phyloP scores from a whole-genome alignment of 2,329 filamentous ascomycete genomes.

The Epicoccum nigrum region DNA sequence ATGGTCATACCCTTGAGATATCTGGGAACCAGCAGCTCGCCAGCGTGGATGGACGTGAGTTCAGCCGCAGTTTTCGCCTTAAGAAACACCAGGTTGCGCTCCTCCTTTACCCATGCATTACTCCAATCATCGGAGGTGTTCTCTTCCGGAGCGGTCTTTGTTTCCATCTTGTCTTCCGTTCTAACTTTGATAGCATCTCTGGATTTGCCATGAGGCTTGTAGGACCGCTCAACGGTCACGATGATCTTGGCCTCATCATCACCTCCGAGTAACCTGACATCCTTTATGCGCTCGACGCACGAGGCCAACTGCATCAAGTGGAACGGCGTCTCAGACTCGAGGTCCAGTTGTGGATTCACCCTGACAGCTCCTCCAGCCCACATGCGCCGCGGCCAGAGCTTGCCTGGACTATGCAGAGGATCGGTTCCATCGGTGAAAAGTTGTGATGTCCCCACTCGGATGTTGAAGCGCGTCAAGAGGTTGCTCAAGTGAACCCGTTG shows the following conservation, averaged over 20 bases:
- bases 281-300: conserved; percentile 53
- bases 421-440: conserved; percentile 88
- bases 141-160: conserved; percentile 12
- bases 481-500: conserved; percentile 58
- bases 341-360: conserved; percentile 50
- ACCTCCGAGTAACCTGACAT: conserved; percentile 57
- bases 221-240: conserved; percentile 63
- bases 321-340: conserved; percentile 15
- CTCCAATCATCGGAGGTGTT: conserved; percentile 19
- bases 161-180: background rate
- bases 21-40: conserved; percentile 38
- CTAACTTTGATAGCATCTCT: no score
- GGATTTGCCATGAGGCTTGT: conserved; percentile 35
- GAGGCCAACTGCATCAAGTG: conserved; percentile 23
- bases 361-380: conserved; percentile 83
- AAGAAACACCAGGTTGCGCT: conserved; percentile 69
- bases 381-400: conserved; percentile 75
- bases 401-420: conserved; percentile 74
- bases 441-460: conserved; percentile 63
- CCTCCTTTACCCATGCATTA: conserved; percentile 60
- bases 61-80: conserved; percentile 53
- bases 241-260: conserved; percentile 60
- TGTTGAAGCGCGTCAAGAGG: conserved; percentile 88
- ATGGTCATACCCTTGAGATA: conserved; percentile 45
- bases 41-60: conserved; percentile 36